Evolutionary conservation across 73 alveolate genomes (phyloP).

Genomic region (Paramecium caudatum): DNA sequence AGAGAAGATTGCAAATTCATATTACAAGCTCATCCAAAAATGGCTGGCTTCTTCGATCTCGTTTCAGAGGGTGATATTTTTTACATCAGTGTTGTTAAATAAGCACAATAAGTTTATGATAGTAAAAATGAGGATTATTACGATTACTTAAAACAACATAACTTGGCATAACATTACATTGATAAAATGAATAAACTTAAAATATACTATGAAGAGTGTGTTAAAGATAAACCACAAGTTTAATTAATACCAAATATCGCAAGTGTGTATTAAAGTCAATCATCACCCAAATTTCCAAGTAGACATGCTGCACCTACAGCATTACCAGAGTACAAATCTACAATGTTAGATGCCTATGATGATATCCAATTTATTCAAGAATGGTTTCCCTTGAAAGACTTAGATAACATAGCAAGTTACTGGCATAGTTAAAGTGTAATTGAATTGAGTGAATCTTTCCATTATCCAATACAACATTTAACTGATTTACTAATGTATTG

Average conservation of each 20-base stretch:
- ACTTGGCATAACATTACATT: neutral
- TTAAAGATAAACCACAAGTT: too few species aligned
- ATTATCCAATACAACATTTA: neutral
- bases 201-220: neutral
- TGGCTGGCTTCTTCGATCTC: neutral
- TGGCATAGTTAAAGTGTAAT: neutral
- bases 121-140: neutral
- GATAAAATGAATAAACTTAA: neutral
- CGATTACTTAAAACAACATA: neutral
- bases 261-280: too few species aligned
- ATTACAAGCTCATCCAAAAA: neutral
- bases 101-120: conserved; percentile 17
- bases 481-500: conserved; percentile 4
- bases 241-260: too few species aligned
- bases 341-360: too few species aligned
- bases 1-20: conserved; percentile 18
- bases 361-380: neutral
- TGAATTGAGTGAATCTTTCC: conserved; percentile 1
- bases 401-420: neutral
- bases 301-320: too few species aligned
- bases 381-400: neutral
- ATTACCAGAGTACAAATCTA: too few species aligned
- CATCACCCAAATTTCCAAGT: too few species aligned
- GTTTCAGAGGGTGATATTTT: neutral
- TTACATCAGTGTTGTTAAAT: neutral